These are phyloP conservation scores for Hypomyces rosellus DNA, from an alignment of 2,329 filamentous ascomycete species.

Conservation along the genomic window DNA sequence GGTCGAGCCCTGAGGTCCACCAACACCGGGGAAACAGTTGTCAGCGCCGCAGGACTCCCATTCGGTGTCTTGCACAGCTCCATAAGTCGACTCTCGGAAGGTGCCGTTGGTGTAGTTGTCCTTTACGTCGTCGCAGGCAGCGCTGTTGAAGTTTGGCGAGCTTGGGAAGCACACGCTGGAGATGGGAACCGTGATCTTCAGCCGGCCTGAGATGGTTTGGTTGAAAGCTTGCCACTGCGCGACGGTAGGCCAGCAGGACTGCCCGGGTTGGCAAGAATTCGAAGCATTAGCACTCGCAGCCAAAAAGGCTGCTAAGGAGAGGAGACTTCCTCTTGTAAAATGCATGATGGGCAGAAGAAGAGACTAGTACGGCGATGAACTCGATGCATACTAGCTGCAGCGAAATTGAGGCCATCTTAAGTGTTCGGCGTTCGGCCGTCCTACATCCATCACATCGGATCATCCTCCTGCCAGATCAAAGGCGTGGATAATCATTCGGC, in stretches of 20 bases:
- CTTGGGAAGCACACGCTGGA: constrained; percentile 34
- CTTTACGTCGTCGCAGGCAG: background rate
- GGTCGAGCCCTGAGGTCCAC: background rate
- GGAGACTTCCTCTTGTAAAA: background rate
- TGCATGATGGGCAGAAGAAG: background rate
- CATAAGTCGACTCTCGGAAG: background rate
- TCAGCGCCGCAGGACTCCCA: constrained; percentile 1
- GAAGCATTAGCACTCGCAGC: background rate
- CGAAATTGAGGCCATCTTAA: too few relatives aligned
- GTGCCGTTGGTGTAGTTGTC: background rate
- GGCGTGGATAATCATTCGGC: too few relatives aligned
- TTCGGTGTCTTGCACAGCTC: background rate
- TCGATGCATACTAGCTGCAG: too few relatives aligned
- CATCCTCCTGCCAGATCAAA: too few relatives aligned
- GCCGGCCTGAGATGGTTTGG: constrained; percentile 39
- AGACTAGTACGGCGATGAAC: background rate
- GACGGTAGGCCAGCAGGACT: constrained; percentile 42
- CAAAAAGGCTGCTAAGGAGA: background rate
- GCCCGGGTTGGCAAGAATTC: background rate
- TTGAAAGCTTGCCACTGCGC: constrained; percentile 45
- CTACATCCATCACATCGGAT: too few relatives aligned
- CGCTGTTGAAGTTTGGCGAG: background rate
- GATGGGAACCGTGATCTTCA: constrained; percentile 46
- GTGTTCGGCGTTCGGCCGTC: too few relatives aligned
- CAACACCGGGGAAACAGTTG: constrained; percentile 3